A percentile compares a stretch with the other conserved stretches of the same genome.
Evolutionary conservation across 768 basidiomycete species (phyloP).

Genomic region (Coprinellus aureogranulatus): DNA sequence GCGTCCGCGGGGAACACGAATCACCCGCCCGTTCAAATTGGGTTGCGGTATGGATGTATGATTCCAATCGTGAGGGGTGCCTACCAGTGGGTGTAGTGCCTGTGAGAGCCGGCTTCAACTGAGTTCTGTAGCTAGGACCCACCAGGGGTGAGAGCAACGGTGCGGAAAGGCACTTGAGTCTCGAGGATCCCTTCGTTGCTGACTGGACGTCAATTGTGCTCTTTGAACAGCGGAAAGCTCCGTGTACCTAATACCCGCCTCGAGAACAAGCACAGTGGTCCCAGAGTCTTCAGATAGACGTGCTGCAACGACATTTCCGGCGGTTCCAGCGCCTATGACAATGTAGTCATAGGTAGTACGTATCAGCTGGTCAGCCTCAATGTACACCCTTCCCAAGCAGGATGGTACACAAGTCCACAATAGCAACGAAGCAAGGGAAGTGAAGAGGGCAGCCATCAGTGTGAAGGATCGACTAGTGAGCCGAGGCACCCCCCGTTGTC

Average conservation of each 20-base stretch:
- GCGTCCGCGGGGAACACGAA: constrained; percentile 3
- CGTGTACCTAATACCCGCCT: constrained; percentile 47
- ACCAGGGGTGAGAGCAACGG: not conserved
- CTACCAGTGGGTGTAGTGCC: not conserved
- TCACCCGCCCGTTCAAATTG: constrained; percentile 7
- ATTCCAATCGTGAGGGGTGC: constrained; percentile 15
- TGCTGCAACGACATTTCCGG: constrained; percentile 36
- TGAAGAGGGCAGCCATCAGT: no score
- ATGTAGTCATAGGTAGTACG: constrained; percentile 39
- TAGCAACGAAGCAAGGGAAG: no score
- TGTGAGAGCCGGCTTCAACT: not conserved
- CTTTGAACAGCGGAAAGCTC: no score
- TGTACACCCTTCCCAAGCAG: no score
- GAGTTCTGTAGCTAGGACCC: not conserved
- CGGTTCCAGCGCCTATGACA: constrained; percentile 34
- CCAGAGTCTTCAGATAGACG: constrained; percentile 34
- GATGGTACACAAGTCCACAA: no score
- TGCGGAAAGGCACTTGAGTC: constrained; percentile 1
- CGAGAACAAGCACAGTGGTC: constrained; percentile 36
- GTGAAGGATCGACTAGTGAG: no score
- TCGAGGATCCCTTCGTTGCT: constrained; percentile 5
- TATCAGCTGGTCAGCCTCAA: no score
- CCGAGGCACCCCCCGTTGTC: no score
- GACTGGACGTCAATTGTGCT: no score
- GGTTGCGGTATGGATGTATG: constrained; percentile 11